Percentiles rank a stretch among this genome's conserved stretches.
Evolutionary conservation across 148 eudicot species (phyloP).

Genomic region (Nepenthes gracilis): DNA sequence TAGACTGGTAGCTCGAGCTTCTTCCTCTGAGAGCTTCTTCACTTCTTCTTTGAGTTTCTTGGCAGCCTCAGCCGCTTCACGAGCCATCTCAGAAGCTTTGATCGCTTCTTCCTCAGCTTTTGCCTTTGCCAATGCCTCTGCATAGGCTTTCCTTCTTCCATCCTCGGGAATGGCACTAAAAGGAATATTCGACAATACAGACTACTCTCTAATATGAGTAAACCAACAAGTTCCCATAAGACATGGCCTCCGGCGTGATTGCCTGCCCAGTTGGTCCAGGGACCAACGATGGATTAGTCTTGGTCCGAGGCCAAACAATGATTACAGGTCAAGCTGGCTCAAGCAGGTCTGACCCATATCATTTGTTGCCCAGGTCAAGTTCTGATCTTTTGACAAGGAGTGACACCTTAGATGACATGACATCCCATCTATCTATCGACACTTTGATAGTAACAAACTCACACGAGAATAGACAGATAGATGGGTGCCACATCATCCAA

Average conservation of each 20-base stretch:
- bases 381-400: too few relatives aligned
- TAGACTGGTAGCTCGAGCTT: constrained; percentile 30
- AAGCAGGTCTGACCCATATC: too few relatives aligned
- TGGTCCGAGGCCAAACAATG: too few relatives aligned
- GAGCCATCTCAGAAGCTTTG: constrained; percentile 54
- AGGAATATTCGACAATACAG: not conserved
- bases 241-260: too few relatives aligned
- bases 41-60: constrained; percentile 45
- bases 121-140: constrained; percentile 62
- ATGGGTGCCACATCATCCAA: too few relatives aligned
- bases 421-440: too few relatives aligned
- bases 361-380: too few relatives aligned
- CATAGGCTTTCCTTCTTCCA: constrained; percentile 72
- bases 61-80: constrained; percentile 46
- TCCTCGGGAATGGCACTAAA: constrained; percentile 89
- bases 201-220: not conserved
- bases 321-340: too few relatives aligned
- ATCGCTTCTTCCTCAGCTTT: constrained; percentile 70
- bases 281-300: too few relatives aligned
- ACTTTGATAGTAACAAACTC: too few relatives aligned
- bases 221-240: not conserved
- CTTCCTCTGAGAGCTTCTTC: constrained; percentile 40
- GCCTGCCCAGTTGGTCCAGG: not conserved
- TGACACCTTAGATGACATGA: too few relatives aligned
- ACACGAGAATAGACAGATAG: too few relatives aligned